A percentile compares a stretch with the other conserved stretches of the same genome.
These are phyloP conservation scores for Triticum urartu DNA, from an alignment of 176 grass and related monocot species.

Conservation along the genomic window DNA sequence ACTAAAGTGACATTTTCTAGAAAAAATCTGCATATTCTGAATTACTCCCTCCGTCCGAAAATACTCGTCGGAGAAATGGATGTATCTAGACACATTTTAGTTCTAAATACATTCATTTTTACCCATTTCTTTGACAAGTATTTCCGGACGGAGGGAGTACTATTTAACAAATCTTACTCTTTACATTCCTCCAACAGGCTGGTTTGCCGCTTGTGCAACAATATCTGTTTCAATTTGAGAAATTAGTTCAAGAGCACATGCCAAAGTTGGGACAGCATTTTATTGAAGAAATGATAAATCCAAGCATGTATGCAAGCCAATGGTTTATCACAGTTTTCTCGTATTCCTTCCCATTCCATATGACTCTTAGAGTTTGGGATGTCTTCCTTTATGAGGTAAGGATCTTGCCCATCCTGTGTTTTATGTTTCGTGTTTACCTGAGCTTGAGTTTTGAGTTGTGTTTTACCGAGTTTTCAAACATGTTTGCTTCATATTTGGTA, in stretches of 20 bases:
- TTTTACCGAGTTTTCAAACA: slow-evolving; percentile 15
- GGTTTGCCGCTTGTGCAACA: slow-evolving; percentile 88
- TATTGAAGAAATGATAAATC: slow-evolving; percentile 92
- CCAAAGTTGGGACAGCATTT: slow-evolving; percentile 90
- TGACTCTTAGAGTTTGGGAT: slow-evolving; percentile 94
- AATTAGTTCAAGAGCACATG: slow-evolving; percentile 78
- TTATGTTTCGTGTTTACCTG: background rate
- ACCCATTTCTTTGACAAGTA: too few species aligned
- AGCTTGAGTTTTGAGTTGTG: background rate
- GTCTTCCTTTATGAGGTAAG: slow-evolving; percentile 94
- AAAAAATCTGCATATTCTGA: slow-evolving; percentile 5
- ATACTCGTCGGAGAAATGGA: too few species aligned
- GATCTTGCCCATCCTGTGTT: background rate
- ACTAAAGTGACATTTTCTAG: background rate
- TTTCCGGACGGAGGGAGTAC: too few species aligned
- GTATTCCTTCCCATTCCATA: slow-evolving; percentile 86
- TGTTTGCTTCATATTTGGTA: background rate
- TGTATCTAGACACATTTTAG: too few species aligned
- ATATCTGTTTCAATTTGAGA: slow-evolving; percentile 85
- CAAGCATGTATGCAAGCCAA: slow-evolving; percentile 97
- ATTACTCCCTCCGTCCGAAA: background rate
- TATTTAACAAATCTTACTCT: slow-evolving; percentile 28
- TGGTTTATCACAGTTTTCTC: slow-evolving; percentile 99
- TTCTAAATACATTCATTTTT: too few species aligned
- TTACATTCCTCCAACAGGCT: slow-evolving; percentile 51